Percentiles rank a stretch among this genome's conserved stretches.
phyloP scores from a whole-genome alignment of 768 basidiomycete species.

The Megacollybia marginata region DNA sequence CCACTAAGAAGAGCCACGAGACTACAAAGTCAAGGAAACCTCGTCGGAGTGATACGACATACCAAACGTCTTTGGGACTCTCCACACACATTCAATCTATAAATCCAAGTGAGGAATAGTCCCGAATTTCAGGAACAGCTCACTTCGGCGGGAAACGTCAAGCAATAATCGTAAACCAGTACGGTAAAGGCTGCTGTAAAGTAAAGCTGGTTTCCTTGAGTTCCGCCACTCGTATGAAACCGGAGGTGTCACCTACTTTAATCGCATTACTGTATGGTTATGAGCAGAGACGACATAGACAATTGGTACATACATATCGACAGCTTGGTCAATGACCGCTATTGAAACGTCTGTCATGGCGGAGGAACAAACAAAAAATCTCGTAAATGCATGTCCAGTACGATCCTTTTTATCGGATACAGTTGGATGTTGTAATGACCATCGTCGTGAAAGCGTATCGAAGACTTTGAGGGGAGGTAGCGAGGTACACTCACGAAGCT shows the following conservation, averaged over 20 bases:
- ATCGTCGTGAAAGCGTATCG: too few species aligned
- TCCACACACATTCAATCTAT: constrained; percentile 14
- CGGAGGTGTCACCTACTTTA: neutral
- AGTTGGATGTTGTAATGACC: too few species aligned
- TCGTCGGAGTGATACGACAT: neutral
- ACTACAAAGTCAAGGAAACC: constrained; percentile 1
- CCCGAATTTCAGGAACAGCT: neutral
- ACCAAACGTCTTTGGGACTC: constrained; percentile 5
- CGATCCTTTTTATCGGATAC: too few species aligned
- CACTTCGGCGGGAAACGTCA: constrained; percentile 12
- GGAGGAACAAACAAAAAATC: neutral
- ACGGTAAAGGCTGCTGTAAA: constrained; percentile 7
- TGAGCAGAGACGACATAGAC: neutral
- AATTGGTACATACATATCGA: neutral
- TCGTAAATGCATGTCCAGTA: neutral
- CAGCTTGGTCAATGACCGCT: neutral
- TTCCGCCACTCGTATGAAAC: too few species aligned
- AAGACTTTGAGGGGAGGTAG: too few species aligned
- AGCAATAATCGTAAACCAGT: constrained; percentile 10
- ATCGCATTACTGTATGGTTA: neutral
- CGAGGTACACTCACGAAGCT: too few species aligned
- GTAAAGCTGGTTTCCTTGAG: neutral
- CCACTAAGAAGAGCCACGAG: constrained; percentile 10
- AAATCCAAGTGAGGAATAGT: neutral
- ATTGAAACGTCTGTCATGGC: neutral